A percentile compares a stretch with the other conserved stretches of the same genome.
These are phyloP conservation scores for Ophiobolus disseminans DNA, from an alignment of 2,329 filamentous ascomycete genomes.

Conservation along the genomic window DNA sequence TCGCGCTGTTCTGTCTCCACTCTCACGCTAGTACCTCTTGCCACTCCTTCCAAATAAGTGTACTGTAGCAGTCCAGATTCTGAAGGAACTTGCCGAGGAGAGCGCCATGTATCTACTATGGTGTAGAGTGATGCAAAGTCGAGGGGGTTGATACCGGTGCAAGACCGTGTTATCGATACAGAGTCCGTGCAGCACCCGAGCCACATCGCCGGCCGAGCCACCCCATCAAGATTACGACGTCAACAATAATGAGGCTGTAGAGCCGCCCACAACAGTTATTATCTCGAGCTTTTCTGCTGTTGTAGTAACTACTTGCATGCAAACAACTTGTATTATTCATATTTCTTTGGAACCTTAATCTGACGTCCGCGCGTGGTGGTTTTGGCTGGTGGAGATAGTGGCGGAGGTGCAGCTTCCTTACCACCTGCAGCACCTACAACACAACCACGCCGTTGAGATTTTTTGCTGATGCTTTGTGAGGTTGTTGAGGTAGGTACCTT, in stretches of 20 bases:
- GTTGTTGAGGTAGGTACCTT: background rate
- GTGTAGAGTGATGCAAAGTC: too few relatives aligned
- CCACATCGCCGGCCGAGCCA: background rate
- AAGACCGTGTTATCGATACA: too few relatives aligned
- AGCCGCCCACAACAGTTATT: background rate
- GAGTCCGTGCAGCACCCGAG: background rate
- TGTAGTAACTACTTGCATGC: background rate
- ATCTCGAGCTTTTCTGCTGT: background rate
- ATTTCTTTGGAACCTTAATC: background rate
- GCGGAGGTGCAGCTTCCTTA: background rate
- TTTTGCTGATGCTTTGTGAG: background rate
- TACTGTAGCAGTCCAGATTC: too few relatives aligned
- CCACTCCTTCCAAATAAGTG: too few relatives aligned
- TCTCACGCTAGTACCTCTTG: too few relatives aligned
- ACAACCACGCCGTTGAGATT: conserved; percentile 1
- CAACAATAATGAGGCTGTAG: background rate
- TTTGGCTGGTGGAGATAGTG: conserved; percentile 49
- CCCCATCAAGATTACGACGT: background rate
- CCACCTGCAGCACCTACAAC: background rate
- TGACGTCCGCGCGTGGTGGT: conserved; percentile 3
- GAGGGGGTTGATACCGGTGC: too few relatives aligned
- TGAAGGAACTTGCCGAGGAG: too few relatives aligned
- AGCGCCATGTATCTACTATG: too few relatives aligned
- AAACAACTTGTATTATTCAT: background rate
- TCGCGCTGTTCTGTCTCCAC: too few relatives aligned